Percentiles rank a stretch among this genome's conserved stretches.
These are phyloP conservation scores for Rhizophagus clarus DNA, from an alignment of 192 early-diverging fungal species.

Conservation along the genomic window DNA sequence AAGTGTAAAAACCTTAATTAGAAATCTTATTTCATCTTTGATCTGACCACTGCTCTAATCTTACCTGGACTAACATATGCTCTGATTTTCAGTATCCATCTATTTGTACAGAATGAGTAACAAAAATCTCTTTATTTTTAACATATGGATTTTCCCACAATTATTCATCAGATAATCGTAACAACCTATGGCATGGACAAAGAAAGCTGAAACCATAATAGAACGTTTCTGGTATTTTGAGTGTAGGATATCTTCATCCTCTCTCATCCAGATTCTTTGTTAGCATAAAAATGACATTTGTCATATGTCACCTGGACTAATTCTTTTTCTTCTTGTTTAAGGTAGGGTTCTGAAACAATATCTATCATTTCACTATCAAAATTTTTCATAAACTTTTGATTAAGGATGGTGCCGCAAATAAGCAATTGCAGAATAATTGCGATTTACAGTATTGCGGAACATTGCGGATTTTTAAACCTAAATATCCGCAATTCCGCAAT, in stretches of 20 bases:
- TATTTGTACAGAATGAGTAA: not conserved
- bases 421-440: no score
- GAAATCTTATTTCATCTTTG: no score
- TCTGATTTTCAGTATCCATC: slow-evolving; percentile 1
- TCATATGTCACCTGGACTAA: slow-evolving; percentile 20
- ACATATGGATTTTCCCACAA: not conserved
- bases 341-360: not conserved
- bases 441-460: no score
- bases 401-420: no score
- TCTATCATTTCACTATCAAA: not conserved
- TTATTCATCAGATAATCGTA: slow-evolving; percentile 25
- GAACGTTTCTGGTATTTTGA: slow-evolving; percentile 10
- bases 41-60: no score
- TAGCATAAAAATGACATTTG: slow-evolving; percentile 25
- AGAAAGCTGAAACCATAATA: slow-evolving; percentile 36
- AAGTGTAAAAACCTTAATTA: not conserved
- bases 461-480: no score
- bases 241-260: slow-evolving; percentile 15
- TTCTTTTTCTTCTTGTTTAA: slow-evolving; percentile 18
- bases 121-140: not conserved
- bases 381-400: slow-evolving; percentile 24
- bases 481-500: no score
- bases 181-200: slow-evolving; percentile 24
- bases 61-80: not conserved
- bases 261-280: slow-evolving; percentile 17